Conservation (phyloP, 208 protist species). For the Acanthamoeba healyi region DNA sequence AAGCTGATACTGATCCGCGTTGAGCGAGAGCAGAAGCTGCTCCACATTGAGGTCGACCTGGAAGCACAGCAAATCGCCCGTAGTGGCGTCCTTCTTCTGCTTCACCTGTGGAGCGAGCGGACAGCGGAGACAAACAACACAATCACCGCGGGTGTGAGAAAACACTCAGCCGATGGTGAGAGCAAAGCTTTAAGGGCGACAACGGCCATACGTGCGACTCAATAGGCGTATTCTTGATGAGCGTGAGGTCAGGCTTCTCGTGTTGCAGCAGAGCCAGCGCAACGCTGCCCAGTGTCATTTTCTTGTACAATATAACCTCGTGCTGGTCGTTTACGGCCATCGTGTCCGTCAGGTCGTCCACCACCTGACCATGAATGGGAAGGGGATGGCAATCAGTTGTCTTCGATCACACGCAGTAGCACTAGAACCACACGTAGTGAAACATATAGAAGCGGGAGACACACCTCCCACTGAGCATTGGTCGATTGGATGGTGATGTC, state of each 20-base stretch:
- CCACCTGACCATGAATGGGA: not conserved
- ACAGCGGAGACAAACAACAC: not conserved
- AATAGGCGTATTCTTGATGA: constrained; percentile 49
- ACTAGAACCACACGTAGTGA: too few relatives aligned
- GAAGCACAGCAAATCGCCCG: constrained; percentile 53
- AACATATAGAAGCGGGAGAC: too few relatives aligned
- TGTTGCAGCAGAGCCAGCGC: not conserved
- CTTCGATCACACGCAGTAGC: too few relatives aligned
- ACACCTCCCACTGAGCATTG: constrained; percentile 45
- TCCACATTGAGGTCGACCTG: constrained; percentile 46
- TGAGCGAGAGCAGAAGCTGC: constrained; percentile 21
- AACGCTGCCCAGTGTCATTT: constrained; percentile 41
- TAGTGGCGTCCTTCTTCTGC: constrained; percentile 51
- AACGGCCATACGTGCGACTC: not conserved
- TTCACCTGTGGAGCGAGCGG: not conserved
- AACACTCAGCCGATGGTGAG: not conserved
- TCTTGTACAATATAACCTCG: constrained; percentile 43
- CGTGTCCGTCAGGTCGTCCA: constrained; percentile 38
- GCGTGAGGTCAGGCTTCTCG: not conserved
- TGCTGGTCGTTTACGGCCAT: constrained; percentile 16
- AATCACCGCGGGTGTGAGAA: too few relatives aligned
- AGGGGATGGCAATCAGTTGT: not conserved
- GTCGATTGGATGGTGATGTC: constrained; percentile 37
- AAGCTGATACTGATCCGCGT: constrained; percentile 11
- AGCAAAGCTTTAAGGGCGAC: not conserved